Evolutionary conservation across 2,329 filamentous ascomycete species (phyloP).

Genomic region (Didymella sp.): DNA sequence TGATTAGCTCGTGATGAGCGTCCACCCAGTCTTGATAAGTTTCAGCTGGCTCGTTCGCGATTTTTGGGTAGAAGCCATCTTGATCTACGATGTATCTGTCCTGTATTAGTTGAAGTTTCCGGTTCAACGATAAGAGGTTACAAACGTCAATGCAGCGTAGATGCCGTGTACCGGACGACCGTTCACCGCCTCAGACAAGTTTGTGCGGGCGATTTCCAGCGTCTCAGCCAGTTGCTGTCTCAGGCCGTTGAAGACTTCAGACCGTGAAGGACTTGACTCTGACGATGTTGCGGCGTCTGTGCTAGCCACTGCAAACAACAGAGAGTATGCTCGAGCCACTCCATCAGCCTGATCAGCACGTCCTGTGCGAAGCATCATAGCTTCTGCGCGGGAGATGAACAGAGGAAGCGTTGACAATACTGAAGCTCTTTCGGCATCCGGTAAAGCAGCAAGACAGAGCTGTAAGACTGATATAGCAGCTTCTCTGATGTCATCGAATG

Average conservation of each 20-base stretch:
- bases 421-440: slow-evolving; percentile 19
- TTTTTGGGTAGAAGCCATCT: slow-evolving; percentile 41
- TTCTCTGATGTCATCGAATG: slow-evolving; percentile 88
- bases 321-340: slow-evolving; percentile 76
- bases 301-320: slow-evolving; percentile 67
- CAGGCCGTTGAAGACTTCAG: slow-evolving; percentile 64
- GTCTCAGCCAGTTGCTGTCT: slow-evolving; percentile 69
- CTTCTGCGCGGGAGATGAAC: slow-evolving; percentile 54
- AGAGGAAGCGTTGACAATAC: slow-evolving; percentile 26
- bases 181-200: slow-evolving; percentile 68
- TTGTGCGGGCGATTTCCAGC: slow-evolving; percentile 65
- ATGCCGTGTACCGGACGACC: slow-evolving; percentile 56
- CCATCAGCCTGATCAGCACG: slow-evolving; percentile 93
- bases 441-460: slow-evolving; percentile 36
- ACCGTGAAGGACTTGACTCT: slow-evolving; percentile 37
- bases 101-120: background rate
- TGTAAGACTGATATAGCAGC: slow-evolving; percentile 57
- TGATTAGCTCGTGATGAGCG: slow-evolving; percentile 65
- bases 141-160: slow-evolving; percentile 48
- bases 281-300: slow-evolving; percentile 5
- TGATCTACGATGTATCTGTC: slow-evolving; percentile 59
- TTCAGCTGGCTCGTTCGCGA: slow-evolving; percentile 21
- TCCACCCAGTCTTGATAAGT: slow-evolving; percentile 39
- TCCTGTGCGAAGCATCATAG: slow-evolving; percentile 71
- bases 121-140: background rate